Evolutionary conservation across 306 rosid species (phyloP).

Genomic region (Chamaecrista fasciculata): DNA sequence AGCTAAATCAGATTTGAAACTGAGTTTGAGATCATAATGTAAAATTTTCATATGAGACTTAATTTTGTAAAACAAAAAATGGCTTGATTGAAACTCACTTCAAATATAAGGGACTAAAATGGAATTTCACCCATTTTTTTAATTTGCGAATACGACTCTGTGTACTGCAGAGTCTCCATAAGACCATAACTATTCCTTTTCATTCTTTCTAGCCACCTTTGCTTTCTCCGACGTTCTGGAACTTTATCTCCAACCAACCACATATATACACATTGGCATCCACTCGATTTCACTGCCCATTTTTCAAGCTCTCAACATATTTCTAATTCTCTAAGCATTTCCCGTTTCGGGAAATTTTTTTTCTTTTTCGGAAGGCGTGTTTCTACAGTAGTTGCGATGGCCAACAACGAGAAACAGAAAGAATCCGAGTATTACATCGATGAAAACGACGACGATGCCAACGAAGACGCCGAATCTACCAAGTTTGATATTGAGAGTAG

Average conservation of each 20-base stretch:
- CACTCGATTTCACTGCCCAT: background rate
- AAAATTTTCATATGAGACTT: too few species aligned
- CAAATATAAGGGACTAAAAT: too few species aligned
- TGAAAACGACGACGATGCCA: slow-evolving; percentile 30
- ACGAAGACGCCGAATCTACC: slow-evolving; percentile 23
- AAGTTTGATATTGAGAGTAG: slow-evolving; percentile 36
- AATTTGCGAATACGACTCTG: background rate
- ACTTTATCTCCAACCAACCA: background rate
- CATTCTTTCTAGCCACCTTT: background rate
- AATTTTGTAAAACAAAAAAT: too few species aligned
- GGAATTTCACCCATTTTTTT: too few species aligned
- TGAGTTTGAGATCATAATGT: too few species aligned
- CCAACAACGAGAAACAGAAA: slow-evolving; percentile 22
- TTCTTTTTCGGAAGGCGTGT: too few species aligned
- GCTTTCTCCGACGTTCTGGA: background rate
- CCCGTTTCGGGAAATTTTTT: too few species aligned
- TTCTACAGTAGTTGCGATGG: slow-evolving; percentile 29
- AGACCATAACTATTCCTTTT: too few species aligned
- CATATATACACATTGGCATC: background rate
- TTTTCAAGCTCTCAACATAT: background rate
- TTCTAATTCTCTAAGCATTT: background rate
- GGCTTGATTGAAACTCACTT: too few species aligned
- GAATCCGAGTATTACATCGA: slow-evolving; percentile 36
- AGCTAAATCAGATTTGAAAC: too few species aligned
- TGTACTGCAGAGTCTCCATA: background rate